Conservation (phyloP, 2,329 filamentous ascomycete species). For the Chalara sp. region DNA sequence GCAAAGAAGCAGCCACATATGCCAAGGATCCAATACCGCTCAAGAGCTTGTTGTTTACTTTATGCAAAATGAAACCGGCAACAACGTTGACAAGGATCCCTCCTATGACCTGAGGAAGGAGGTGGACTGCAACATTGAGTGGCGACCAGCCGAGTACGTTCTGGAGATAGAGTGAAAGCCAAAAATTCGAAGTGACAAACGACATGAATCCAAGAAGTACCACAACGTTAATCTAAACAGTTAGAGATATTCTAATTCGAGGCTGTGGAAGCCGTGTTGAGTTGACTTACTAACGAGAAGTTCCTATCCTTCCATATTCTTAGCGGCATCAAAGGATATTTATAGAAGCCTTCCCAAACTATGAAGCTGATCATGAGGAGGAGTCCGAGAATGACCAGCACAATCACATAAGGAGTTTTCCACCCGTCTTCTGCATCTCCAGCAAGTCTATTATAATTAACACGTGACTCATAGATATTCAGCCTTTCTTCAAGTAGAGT, state of each 20-base stretch:
- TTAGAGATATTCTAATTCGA: background rate
- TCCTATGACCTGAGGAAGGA: constrained; percentile 60
- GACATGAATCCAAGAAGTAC: constrained; percentile 54
- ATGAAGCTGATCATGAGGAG: constrained; percentile 51
- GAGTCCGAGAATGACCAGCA: constrained; percentile 52
- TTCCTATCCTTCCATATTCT: constrained; percentile 54
- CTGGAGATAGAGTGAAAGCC: constrained; percentile 59
- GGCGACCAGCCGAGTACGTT: constrained; percentile 44
- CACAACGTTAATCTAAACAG: constrained; percentile 43
- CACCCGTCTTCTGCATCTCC: constrained; percentile 46
- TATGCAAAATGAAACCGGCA: constrained; percentile 55
- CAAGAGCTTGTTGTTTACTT: constrained; percentile 57
- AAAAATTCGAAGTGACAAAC: constrained; percentile 53
- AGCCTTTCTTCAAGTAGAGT: constrained; percentile 36
- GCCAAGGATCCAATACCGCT: constrained; percentile 39
- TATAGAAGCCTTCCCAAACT: constrained; percentile 52
- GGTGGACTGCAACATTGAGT: constrained; percentile 52
- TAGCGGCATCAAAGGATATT: constrained; percentile 44
- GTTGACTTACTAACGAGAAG: constrained; percentile 49
- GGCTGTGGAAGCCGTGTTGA: background rate
- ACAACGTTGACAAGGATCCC: constrained; percentile 58
- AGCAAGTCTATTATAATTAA: constrained; percentile 10
- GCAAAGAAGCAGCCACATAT: constrained; percentile 35
- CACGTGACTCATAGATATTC: background rate
- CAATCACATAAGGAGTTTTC: constrained; percentile 55